Evolutionary conservation across 2,329 filamentous ascomycete genomes (phyloP).

Genomic region (Diplodia sapinea): DNA sequence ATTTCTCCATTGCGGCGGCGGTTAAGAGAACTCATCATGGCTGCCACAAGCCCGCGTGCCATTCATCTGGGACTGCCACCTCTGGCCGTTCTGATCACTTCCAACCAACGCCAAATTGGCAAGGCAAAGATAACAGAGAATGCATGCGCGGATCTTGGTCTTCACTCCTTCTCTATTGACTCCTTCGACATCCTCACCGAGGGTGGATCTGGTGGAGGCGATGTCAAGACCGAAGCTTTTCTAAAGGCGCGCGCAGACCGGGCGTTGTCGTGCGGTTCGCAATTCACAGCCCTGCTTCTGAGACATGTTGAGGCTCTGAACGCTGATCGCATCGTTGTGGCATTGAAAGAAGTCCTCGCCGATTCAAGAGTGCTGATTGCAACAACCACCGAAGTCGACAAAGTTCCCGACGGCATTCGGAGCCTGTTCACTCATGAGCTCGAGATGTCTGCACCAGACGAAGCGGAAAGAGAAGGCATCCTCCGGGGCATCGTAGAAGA

Average conservation of each 20-base stretch:
- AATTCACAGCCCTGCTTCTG: slow-evolving; percentile 83
- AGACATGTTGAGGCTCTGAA: slow-evolving; percentile 89
- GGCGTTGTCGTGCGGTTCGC: slow-evolving; percentile 83
- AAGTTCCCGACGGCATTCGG: slow-evolving; percentile 86
- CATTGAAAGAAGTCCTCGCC: slow-evolving; percentile 82
- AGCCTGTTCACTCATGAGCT: slow-evolving; percentile 95
- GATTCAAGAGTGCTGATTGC: slow-evolving; percentile 84
- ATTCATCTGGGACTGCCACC: slow-evolving; percentile 87
- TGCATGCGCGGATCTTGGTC: slow-evolving; percentile 85
- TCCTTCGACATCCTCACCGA: slow-evolving; percentile 95
- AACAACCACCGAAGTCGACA: slow-evolving; percentile 93
- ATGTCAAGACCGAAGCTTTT: slow-evolving; percentile 93
- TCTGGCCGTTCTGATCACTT: slow-evolving; percentile 84
- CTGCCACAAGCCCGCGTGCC: slow-evolving; percentile 85
- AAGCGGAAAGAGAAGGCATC: slow-evolving; percentile 88
- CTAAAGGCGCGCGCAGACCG: slow-evolving; percentile 86
- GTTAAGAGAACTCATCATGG: slow-evolving; percentile 82
- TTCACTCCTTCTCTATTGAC: slow-evolving; percentile 88
- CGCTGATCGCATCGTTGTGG: slow-evolving; percentile 85
- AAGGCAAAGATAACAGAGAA: slow-evolving; percentile 79
- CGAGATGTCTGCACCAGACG: slow-evolving; percentile 90
- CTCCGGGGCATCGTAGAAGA: slow-evolving; percentile 78
- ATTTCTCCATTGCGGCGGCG: slow-evolving; percentile 61
- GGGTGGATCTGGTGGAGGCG: slow-evolving; percentile 80
- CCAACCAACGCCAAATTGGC: slow-evolving; percentile 90